Evolutionary conservation across 1,139 yeast genomes (phyloP).

Genomic region (Diutina ranongensis): DNA sequence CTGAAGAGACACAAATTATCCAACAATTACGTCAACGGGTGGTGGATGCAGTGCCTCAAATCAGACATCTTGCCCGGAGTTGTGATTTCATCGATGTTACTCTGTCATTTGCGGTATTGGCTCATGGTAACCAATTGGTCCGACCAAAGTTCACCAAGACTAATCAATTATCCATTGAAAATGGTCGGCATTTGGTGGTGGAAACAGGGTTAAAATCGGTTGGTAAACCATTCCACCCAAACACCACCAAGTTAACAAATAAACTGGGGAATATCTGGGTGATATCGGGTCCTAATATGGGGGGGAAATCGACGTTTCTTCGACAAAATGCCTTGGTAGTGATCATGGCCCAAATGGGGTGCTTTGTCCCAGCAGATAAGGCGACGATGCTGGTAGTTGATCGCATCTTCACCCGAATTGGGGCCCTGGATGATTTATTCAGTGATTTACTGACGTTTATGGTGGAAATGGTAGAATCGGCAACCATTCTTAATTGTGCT

Average conservation of each 20-base stretch:
- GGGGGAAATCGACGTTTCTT: conserved; percentile 86
- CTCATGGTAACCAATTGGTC: conserved; percentile 50
- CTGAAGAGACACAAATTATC: conserved; percentile 35
- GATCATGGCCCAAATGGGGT: conserved; percentile 82
- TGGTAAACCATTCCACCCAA: conserved; percentile 48
- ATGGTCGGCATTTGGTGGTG: conserved; percentile 84
- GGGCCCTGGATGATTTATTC: conserved; percentile 83
- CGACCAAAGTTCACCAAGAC: conserved; percentile 54
- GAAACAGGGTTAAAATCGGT: conserved; percentile 55
- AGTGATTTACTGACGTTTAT: conserved; percentile 86
- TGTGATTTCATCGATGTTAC: conserved; percentile 67
- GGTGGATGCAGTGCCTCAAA: conserved; percentile 22
- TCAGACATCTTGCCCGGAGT: conserved; percentile 34
- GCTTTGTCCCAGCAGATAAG: conserved; percentile 68
- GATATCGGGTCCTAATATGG: conserved; percentile 95
- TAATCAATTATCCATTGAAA: conserved; percentile 30
- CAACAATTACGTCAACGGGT: conserved; percentile 28
- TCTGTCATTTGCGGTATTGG: conserved; percentile 58
- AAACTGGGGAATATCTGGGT: conserved; percentile 38
- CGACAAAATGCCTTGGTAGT: conserved; percentile 81
- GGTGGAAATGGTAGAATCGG: conserved; percentile 97
- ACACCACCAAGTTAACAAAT: conserved; percentile 32
- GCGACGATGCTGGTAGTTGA: conserved; percentile 79
- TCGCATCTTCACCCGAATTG: conserved; percentile 76
- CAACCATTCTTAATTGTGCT: conserved; percentile 66